Conservation (phyloP, 2,329 filamentous ascomycete genomes). For the Botrytis fabae region DNA sequence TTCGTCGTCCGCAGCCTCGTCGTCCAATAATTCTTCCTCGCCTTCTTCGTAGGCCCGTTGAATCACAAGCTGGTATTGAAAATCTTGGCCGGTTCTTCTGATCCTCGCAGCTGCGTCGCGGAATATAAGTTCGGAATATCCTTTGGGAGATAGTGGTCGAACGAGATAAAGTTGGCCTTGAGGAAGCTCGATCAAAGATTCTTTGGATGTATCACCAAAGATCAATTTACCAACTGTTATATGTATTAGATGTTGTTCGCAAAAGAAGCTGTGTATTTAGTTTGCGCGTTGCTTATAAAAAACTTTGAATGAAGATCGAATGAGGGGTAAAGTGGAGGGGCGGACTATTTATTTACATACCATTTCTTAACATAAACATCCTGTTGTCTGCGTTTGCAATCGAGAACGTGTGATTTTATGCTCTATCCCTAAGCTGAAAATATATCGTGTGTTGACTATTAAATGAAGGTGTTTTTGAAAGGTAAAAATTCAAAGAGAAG, state of each 20-base stretch:
- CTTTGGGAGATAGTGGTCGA: conserved; percentile 90
- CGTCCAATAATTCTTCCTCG: conserved; percentile 85
- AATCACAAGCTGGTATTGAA: conserved; percentile 94
- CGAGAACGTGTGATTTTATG: not conserved
- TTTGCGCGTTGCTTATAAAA: not conserved
- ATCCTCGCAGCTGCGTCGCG: conserved; percentile 93
- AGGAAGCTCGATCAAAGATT: conserved; percentile 89
- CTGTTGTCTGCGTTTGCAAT: conserved; percentile 19
- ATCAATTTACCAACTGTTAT: conserved; percentile 81
- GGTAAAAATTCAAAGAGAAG: not conserved
- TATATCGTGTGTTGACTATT: not conserved
- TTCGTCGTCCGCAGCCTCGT: conserved; percentile 79
- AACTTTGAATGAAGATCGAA: conserved; percentile 21
- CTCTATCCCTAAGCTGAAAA: not conserved
- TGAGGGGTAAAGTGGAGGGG: conserved; percentile 16
- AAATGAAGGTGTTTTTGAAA: not conserved
- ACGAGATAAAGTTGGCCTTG: conserved; percentile 98
- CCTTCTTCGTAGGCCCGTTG: conserved; percentile 97
- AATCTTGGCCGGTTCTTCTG: conserved; percentile 89
- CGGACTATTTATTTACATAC: conserved; percentile 38
- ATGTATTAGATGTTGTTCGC: conserved; percentile 7
- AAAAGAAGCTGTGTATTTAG: not conserved
- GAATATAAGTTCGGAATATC: conserved; percentile 98
- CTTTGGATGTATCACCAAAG: conserved; percentile 77
- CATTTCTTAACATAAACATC: conserved; percentile 50